phyloP scores from a whole-genome alignment of 768 basidiomycete genomes.

The Panellus pusillus region DNA sequence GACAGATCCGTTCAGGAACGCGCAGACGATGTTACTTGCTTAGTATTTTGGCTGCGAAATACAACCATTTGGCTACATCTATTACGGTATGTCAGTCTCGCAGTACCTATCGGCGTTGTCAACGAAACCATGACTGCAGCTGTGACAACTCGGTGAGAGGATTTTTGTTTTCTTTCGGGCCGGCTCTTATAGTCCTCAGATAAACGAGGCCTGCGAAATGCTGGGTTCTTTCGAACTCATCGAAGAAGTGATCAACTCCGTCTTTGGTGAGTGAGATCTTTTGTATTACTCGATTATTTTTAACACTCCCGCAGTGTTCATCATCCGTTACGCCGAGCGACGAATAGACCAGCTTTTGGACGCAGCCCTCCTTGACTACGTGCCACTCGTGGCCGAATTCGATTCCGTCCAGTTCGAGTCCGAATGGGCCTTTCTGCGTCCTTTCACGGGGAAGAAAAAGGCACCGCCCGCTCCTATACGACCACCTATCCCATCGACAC shows the following conservation, averaged over 20 bases:
- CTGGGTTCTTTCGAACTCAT: slow-evolving; percentile 83
- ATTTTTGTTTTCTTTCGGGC: too few relatives aligned
- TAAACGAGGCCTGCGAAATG: slow-evolving; percentile 78
- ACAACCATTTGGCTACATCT: slow-evolving; percentile 88
- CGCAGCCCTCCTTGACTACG: slow-evolving; percentile 76
- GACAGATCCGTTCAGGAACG: slow-evolving; percentile 50
- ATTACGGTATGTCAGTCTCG: slow-evolving; percentile 43
- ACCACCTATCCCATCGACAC: slow-evolving; percentile 41
- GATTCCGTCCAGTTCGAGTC: slow-evolving; percentile 91
- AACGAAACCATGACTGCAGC: neutral
- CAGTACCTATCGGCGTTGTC: neutral
- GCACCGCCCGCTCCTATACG: slow-evolving; percentile 33
- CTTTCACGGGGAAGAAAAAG: slow-evolving; percentile 68
- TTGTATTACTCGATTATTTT: neutral
- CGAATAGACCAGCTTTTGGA: slow-evolving; percentile 88
- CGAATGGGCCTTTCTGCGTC: slow-evolving; percentile 90
- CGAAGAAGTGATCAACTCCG: slow-evolving; percentile 91
- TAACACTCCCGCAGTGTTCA: slow-evolving; percentile 66
- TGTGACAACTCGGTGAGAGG: slow-evolving; percentile 59
- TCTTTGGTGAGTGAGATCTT: slow-evolving; percentile 81
- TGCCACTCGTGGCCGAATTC: slow-evolving; percentile 73
- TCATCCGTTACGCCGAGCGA: slow-evolving; percentile 89
- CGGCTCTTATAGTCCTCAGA: slow-evolving; percentile 19
- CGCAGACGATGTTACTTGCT: slow-evolving; percentile 80
- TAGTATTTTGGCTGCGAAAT: slow-evolving; percentile 96